Base-by-base conservation (phyloP, 352 stramenopile genomes). In the Phytophthora hibernalis region DNA sequence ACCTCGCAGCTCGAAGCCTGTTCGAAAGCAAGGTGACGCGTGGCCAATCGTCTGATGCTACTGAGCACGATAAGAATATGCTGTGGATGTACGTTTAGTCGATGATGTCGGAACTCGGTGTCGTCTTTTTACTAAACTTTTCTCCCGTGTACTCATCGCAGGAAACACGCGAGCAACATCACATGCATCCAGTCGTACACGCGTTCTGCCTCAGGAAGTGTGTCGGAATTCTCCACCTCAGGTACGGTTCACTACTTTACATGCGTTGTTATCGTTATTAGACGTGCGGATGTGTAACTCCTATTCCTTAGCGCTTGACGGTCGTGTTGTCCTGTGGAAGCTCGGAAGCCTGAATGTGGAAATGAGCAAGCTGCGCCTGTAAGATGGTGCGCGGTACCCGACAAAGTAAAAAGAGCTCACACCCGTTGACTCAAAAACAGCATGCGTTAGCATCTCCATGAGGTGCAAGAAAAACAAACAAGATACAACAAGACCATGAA, bases 11-110 rank as follows among this genome's bases (percentile, higher is more conserved):
- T 56, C 78, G 82, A 35, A 91, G 83, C 57, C 83, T 93, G 64
- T 96, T 89, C 71, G 83, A 93, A 53, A 95, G 86, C 74, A 96
- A 95, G 56, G 88, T 96, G 47, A 85, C 74, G 44, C 85, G 88
- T 38, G 88, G 88, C 3, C 88, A 96, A 57, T 92, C 86, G 18
- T 92, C 86, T 33, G 86, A 93, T 54, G 88, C 88, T 11, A 96
- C 88, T 45, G 65, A 88, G 52, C 84, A 79, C 45, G 88, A 96
- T 65, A 93, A 92, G 67, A 86, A 85, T 21, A 73, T 82, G 22
- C 54, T 96, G 35, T 96, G 88, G 88, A 96, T 89, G 82, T 91
- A 83, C 45, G 80, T 83, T 33, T 21, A 12, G 38, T 10, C 38
- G 4, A 33, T 31, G n/a, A 56, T 13, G 8, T 33, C 22, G 8